Conservation (phyloP, 441 rosid genomes). For the Geranium incanum region DNA sequence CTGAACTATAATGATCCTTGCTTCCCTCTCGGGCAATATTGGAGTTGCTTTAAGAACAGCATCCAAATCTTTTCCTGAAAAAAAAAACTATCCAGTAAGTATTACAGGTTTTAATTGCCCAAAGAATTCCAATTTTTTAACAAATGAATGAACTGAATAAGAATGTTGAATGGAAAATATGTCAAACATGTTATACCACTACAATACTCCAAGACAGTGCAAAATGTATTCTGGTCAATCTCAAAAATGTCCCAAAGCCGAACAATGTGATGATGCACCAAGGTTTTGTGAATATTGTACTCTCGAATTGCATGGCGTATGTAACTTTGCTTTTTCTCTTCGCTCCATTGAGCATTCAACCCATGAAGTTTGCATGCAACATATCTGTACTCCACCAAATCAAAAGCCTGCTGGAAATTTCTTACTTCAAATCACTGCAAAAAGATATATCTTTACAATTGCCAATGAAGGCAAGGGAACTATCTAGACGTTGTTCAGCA, state of each 20-base stretch:
- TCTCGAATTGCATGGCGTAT: conserved; percentile 89
- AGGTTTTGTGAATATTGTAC: conserved; percentile 90
- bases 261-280: conserved; percentile 97
- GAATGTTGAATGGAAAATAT: conserved; percentile 8
- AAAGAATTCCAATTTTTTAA: not conserved
- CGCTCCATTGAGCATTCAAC: conserved; percentile 97
- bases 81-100: conserved; percentile 10
- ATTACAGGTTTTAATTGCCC: conserved; percentile 9
- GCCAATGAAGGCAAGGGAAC: conserved; percentile 49
- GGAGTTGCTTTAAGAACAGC: conserved; percentile 93
- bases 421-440: conserved; percentile 63
- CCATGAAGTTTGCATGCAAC: conserved; percentile 99
- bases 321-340: conserved; percentile 98
- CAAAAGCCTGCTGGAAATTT: conserved; percentile 91
- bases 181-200: conserved; percentile 44
- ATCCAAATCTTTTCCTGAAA: conserved; percentile 94
- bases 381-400: conserved; percentile 91
- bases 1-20: conserved; percentile 84
- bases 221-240: conserved; percentile 94
- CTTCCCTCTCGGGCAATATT: conserved; percentile 88
- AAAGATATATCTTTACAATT: conserved; percentile 45
- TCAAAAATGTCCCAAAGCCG: conserved; percentile 98
- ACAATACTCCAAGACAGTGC: conserved; percentile 96
- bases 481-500: conserved; percentile 21
- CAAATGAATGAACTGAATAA: conserved; percentile 6